Evolutionary conservation across 108 stramenopile species (phyloP), one percentile per base, ranked within the genome.

Genomic region (Skeletonema tropicum): DNA sequence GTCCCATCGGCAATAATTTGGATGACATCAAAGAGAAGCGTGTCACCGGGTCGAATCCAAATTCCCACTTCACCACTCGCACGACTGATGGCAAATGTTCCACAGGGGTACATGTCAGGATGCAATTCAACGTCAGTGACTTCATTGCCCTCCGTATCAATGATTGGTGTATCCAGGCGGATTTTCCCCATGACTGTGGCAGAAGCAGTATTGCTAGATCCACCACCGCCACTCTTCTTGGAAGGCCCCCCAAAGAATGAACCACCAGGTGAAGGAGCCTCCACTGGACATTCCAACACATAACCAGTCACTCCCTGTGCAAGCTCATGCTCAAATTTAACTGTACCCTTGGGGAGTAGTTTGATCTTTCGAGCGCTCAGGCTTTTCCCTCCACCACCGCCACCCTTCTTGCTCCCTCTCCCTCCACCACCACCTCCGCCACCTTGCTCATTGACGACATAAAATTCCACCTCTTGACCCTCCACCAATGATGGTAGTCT

Each of bases 381-480:
- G 42, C 79, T 88, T 29, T 72, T 62, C 15, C 39, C 26, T 29
- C 26, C 21, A 32, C 65, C 66, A 13, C 59, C 3, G 41, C 77
- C 15, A 9, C 33, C 36, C 31, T 52, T 17, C 12, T 41, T 46
- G 19, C 49, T 55, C 38, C 52, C 46, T 29, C 57, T 60, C 15
- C 63, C 61, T 5, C 41, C 57, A 48, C 45, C 71, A 52, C 29
- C 42, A 7, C 57, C 65, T 10, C 52, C 32, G 8, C 52, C 21
- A 17, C 26, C 33, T 33, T 9, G 64, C 48, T 87, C 84, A 26
- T 66, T 63, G 3, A 94, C 87, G 8, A 91, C 93, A 48, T 88
- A 64, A 62, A 92, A 94, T 71, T 92, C 80, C 74, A 94, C 68
- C 57, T 90, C 93, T 76, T 90, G 89, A 25, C 89, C 89, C 41